Evolutionary conservation across 768 basidiomycete species (phyloP).

Genomic region (Lactifluus hygrophoroides): DNA sequence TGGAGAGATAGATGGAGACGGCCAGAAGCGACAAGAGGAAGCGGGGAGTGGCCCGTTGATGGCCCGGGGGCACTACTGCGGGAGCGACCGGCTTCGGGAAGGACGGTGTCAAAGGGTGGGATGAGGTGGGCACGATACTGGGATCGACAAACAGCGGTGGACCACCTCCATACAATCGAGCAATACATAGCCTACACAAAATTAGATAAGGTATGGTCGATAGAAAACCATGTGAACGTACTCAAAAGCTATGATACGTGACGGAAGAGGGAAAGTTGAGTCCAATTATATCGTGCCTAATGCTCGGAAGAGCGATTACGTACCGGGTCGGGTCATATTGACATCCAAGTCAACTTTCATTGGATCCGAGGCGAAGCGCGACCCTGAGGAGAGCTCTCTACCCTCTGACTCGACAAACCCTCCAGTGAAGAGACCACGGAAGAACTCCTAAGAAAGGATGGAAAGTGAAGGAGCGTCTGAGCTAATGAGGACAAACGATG

Average conservation of each 20-base stretch:
- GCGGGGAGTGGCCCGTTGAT: slow-evolving; percentile 70
- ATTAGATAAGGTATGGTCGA: not conserved
- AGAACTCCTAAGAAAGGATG: slow-evolving; percentile 57
- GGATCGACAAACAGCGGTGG: slow-evolving; percentile 64
- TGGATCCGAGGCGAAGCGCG: slow-evolving; percentile 35
- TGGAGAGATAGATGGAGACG: slow-evolving; percentile 78
- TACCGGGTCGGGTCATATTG: slow-evolving; percentile 84
- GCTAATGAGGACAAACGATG: not conserved
- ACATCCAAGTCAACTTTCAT: slow-evolving; percentile 70
- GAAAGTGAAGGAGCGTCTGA: not conserved
- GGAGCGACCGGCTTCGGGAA: slow-evolving; percentile 31
- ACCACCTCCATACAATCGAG: slow-evolving; percentile 81
- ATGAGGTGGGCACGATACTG: slow-evolving; percentile 52
- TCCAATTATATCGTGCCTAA: slow-evolving; percentile 1
- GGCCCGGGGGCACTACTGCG: slow-evolving; percentile 35
- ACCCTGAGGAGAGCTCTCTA: slow-evolving; percentile 3
- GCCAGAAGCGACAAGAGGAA: slow-evolving; percentile 84
- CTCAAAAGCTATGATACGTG: slow-evolving; percentile 60
- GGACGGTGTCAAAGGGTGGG: slow-evolving; percentile 64
- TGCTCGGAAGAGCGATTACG: slow-evolving; percentile 25
- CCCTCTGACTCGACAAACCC: slow-evolving; percentile 60
- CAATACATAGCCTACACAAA: slow-evolving; percentile 61
- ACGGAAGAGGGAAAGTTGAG: slow-evolving; percentile 18
- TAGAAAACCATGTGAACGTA: slow-evolving; percentile 17
- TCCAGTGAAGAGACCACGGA: slow-evolving; percentile 76